Conservation (phyloP, 306 rosid genomes). For the Oemleria cerasiformis region DNA sequence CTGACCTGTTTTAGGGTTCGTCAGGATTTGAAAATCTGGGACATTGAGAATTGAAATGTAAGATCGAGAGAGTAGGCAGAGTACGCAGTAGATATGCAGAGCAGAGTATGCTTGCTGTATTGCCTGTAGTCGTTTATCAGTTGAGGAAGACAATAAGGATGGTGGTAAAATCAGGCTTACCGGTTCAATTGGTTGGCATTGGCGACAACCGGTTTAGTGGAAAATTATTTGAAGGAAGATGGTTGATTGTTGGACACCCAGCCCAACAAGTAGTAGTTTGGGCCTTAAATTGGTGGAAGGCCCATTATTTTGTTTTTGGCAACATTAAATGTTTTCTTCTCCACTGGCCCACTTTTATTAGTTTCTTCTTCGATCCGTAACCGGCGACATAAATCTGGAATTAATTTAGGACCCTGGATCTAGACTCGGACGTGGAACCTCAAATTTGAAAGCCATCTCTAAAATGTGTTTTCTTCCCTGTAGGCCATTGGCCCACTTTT, state of each 20-base stretch:
- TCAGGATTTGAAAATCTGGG: neutral
- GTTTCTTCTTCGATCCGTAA: too few relatives aligned
- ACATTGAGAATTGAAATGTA: neutral
- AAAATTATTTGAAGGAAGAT: neutral
- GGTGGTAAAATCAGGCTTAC: neutral
- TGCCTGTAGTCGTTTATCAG: neutral
- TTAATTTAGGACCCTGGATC: too few relatives aligned
- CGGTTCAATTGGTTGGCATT: slow-evolving; percentile 1
- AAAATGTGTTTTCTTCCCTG: too few relatives aligned
- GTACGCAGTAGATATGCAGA: neutral
- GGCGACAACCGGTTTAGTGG: neutral
- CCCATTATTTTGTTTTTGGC: too few relatives aligned
- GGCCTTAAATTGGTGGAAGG: neutral
- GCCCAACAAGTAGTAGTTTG: neutral
- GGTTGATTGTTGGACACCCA: neutral
- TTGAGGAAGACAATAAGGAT: neutral
- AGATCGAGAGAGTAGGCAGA: neutral
- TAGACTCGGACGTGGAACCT: too few relatives aligned
- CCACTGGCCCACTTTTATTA: too few relatives aligned
- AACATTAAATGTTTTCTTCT: too few relatives aligned
- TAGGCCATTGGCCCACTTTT: too few relatives aligned
- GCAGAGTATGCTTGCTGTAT: too few relatives aligned
- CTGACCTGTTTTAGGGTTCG: neutral
- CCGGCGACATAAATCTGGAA: too few relatives aligned
- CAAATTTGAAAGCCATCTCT: too few relatives aligned